Percentiles rank a stretch among this genome's conserved stretches.
Evolutionary conservation across 208 protist species (phyloP).

Genomic region (Trypanosoma platydactyli): DNA sequence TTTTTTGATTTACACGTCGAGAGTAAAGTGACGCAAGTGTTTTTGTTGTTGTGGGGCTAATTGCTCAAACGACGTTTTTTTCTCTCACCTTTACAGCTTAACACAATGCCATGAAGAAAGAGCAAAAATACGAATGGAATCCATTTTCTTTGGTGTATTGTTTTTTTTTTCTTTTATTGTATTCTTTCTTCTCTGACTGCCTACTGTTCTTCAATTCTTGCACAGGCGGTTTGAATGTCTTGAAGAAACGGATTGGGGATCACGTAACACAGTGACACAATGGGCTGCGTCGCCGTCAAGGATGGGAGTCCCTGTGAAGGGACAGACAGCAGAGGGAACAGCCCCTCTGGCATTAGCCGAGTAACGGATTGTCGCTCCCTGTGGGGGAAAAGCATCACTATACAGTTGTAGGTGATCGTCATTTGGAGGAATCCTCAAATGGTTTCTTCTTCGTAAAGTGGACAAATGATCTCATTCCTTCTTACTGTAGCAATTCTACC

Average conservation of each 20-base stretch:
- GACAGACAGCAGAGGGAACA: too few species aligned
- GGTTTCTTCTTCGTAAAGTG: conserved; percentile 71
- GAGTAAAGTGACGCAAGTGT: too few species aligned
- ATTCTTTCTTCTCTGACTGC: too few species aligned
- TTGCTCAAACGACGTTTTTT: too few species aligned
- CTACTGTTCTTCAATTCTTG: background rate
- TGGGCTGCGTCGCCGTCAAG: conserved; percentile 14
- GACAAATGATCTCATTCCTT: conserved; percentile 60
- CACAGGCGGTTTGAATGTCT: background rate
- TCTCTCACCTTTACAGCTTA: too few species aligned
- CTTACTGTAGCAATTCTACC: conserved; percentile 52
- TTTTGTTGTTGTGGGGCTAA: too few species aligned
- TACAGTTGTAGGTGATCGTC: conserved; percentile 68
- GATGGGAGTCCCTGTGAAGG: too few species aligned
- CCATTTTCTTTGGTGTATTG: background rate
- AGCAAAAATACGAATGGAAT: background rate
- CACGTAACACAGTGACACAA: background rate
- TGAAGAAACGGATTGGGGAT: background rate
- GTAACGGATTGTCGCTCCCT: too few species aligned
- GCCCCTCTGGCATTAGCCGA: too few species aligned
- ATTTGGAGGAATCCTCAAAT: too few species aligned
- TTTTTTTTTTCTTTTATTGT: background rate
- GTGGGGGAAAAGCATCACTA: conserved; percentile 87
- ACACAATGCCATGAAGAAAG: too few species aligned
- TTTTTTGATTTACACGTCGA: too few species aligned